Percentiles rank a stretch among this genome's conserved stretches.
These are phyloP conservation scores for Candida jianshihensis DNA, from an alignment of 805 yeast genomes.

Conservation along the genomic window DNA sequence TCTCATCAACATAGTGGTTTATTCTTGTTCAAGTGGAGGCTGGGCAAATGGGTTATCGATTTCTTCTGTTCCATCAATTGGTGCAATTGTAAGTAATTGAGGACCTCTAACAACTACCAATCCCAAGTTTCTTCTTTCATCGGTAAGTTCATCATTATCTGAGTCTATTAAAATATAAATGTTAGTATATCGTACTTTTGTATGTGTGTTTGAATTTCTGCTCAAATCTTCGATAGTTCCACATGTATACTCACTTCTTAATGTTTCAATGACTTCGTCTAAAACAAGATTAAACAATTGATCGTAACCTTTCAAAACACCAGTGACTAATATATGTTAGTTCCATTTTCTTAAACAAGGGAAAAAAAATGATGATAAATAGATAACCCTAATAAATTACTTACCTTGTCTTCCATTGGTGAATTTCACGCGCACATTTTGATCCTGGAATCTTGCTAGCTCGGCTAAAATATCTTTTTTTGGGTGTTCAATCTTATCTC, in stretches of 20 bases:
- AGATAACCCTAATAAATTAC: too few relatives aligned
- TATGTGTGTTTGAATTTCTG: not conserved
- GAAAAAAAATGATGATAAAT: too few relatives aligned
- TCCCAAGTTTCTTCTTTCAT: conserved; percentile 62
- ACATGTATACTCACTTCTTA: conserved; percentile 38
- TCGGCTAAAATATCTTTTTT: conserved; percentile 87
- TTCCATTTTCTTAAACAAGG: not conserved
- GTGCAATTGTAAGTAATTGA: conserved; percentile 60
- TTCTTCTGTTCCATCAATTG: conserved; percentile 62
- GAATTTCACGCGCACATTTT: conserved; percentile 67
- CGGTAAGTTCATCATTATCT: conserved; percentile 51
- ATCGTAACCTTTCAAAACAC: conserved; percentile 77
- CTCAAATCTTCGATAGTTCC: not conserved
- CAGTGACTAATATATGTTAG: conserved; percentile 36
- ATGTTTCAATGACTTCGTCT: conserved; percentile 60
- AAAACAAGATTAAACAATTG: conserved; percentile 74
- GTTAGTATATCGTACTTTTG: conserved; percentile 5
- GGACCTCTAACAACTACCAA: conserved; percentile 85
- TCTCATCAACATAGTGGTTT: too few relatives aligned
- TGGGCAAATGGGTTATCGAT: conserved; percentile 62
- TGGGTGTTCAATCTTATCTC: conserved; percentile 56
- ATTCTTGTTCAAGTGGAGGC: not conserved
- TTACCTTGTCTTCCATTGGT: conserved; percentile 71
- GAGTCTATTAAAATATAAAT: conserved; percentile 32
- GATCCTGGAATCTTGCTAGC: conserved; percentile 67